phyloP scores from a whole-genome alignment of 208 protist species.

The Wallacemonas collosoma region DNA sequence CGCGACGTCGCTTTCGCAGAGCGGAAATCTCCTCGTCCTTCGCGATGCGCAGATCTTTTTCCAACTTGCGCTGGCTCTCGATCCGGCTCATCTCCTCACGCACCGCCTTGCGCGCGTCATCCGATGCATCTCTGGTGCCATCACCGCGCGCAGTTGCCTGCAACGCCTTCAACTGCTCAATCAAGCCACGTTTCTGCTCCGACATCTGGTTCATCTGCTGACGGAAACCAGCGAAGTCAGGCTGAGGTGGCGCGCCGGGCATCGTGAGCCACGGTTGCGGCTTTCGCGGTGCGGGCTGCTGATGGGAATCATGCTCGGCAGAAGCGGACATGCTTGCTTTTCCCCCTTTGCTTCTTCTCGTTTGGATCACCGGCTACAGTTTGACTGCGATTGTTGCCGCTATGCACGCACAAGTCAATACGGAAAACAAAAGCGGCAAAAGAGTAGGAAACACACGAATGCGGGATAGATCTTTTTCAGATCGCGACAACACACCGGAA shows the following conservation, averaged over 20 bases:
- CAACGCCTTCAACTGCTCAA: conserved; percentile 66
- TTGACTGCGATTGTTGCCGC: too few species aligned
- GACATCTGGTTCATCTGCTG: conserved; percentile 40
- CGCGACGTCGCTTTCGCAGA: conserved; percentile 53
- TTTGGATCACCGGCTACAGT: too few species aligned
- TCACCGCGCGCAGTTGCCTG: conserved; percentile 47
- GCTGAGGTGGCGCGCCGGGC: conserved; percentile 53
- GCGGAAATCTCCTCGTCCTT: conserved; percentile 70
- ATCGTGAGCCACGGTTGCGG: conserved; percentile 55
- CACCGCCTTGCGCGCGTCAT: conserved; percentile 47
- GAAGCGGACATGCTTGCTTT: background rate
- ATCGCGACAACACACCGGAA: too few species aligned
- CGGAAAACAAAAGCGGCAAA: too few species aligned
- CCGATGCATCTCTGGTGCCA: conserved; percentile 28
- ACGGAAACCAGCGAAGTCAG: conserved; percentile 47
- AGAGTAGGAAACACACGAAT: too few species aligned
- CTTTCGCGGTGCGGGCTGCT: conserved; percentile 7
- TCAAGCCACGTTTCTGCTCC: conserved; percentile 42
- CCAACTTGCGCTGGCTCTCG: conserved; percentile 43
- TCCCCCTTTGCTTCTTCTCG: too few species aligned
- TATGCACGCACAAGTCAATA: too few species aligned
- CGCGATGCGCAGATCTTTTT: conserved; percentile 47
- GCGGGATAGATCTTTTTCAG: too few species aligned
- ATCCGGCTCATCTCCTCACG: conserved; percentile 53
- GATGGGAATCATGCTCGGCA: background rate